Base-by-base conservation (phyloP, 805 yeast species). In the Hyphopichia homilentoma region DNA sequence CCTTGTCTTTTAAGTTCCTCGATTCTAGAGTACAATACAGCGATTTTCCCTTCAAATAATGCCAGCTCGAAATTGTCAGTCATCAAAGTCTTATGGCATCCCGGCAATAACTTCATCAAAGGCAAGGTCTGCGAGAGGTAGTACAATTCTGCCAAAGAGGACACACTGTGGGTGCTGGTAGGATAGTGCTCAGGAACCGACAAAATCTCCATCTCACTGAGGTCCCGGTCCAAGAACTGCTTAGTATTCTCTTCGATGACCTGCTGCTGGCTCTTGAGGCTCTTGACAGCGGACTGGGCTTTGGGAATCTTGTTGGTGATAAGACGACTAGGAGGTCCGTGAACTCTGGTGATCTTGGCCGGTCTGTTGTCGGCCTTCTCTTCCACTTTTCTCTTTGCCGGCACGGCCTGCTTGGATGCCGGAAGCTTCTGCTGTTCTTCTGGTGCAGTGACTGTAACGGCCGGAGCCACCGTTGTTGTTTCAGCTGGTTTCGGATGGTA, bases 111-210 rank as follows among this genome's bases (percentile, higher is more conserved):
- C 45, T 84, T 86, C 5, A 84, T 79, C 28, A 89, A 59, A 0
- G 96, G 97, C 27, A 88, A 65, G 0, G 96, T 83, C 51, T 90
- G 96, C 1, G 95, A 84, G 33, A 85, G 73, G 48, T 87, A 88
- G 49, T 84, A 85, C 19, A 90, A 60, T 48, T 93, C 97, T 0
- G 96, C 85, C 39, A 90, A 64, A 1, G 97, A 81, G 6, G 70
- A 57, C 1, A 64, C 71, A 25, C 51, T 45, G 36, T 62, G 70
- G 1, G 62, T 54, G 16, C 54, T 54, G 0, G 66, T 56, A 8
- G 73, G 73, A 36, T 61, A 65, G 33, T 60, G 60, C 29, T 65
- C 70, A 1, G 72, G 71, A 5, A 65, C 50, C 1, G 67, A 46
- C n/a, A 66, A 37, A 7, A 67, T 48, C 29, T 65, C 66, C 35